These are phyloP conservation scores for Rhodomyrtus tomentosa DNA, from an alignment of 345 rosid species.

Conservation along the genomic window DNA sequence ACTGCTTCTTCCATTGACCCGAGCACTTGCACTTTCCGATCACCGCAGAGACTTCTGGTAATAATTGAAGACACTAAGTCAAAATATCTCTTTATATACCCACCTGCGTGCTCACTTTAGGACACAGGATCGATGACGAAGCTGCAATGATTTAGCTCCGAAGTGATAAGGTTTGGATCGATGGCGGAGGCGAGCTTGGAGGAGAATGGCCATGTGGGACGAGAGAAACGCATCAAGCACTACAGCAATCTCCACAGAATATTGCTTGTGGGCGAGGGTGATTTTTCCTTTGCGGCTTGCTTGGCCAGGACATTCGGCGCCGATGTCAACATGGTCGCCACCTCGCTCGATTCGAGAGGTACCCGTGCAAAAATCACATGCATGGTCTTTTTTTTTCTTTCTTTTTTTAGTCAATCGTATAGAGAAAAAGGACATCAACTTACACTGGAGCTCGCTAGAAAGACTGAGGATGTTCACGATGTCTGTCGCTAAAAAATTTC, in stretches of 20 bases:
- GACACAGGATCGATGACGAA: too few relatives aligned
- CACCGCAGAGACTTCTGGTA: too few relatives aligned
- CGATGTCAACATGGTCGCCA: constrained; percentile 32
- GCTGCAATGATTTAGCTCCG: too few relatives aligned
- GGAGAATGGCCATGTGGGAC: background rate
- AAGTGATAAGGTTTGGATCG: background rate
- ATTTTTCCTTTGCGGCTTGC: constrained; percentile 43
- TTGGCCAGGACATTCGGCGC: constrained; percentile 36
- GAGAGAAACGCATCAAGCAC: constrained; percentile 25
- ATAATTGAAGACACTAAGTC: too few relatives aligned
- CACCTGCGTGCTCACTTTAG: too few relatives aligned
- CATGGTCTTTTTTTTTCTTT: background rate
- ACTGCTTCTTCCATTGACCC: too few relatives aligned
- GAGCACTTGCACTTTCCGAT: too few relatives aligned
- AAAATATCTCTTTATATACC: too few relatives aligned
- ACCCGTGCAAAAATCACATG: background rate
- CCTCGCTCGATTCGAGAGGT: constrained; percentile 31
- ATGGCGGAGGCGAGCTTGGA: background rate
- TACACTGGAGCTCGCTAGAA: background rate
- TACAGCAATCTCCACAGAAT: constrained; percentile 16
- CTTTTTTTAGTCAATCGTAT: background rate
- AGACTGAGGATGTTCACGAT: too few relatives aligned
- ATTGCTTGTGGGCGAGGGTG: constrained; percentile 32
- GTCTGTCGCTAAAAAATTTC: too few relatives aligned
- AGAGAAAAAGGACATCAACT: background rate